A percentile compares a stretch with the other conserved stretches of the same genome.
Conservation (phyloP, 176 grass and related monocot species). For the Otatea glauca region DNA sequence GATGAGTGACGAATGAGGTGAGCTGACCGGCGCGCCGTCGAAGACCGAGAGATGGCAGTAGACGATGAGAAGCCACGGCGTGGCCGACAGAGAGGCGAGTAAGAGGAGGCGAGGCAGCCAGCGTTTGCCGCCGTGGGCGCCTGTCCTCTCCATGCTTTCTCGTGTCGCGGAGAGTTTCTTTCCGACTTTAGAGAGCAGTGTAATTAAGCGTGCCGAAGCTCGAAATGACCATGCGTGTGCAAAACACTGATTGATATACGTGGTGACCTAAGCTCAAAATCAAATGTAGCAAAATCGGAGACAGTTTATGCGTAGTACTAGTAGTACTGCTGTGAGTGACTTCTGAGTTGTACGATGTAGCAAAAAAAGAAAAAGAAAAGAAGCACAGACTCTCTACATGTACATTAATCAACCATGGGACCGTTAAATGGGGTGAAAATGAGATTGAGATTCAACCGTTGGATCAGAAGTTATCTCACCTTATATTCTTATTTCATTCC, state of each 20-base stretch:
- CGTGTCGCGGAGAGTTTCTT: neutral
- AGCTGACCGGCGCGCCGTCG: constrained; percentile 25
- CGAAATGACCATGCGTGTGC: neutral
- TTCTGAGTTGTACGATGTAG: neutral
- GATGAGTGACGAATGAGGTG: neutral
- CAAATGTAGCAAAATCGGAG: too few species aligned
- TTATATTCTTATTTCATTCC: too few species aligned
- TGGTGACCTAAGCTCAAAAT: too few species aligned
- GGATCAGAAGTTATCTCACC: too few species aligned
- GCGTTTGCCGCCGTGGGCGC: constrained; percentile 21
- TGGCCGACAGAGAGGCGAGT: constrained; percentile 42
- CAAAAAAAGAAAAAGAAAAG: neutral
- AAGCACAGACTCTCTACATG: neutral
- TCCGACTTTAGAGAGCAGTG: neutral
- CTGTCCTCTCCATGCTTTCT: constrained; percentile 52
- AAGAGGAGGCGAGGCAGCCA: constrained; percentile 59
- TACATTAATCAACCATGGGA: too few species aligned
- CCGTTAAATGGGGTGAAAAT: too few species aligned
- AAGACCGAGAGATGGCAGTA: constrained; percentile 59
- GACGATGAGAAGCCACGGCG: constrained; percentile 65
- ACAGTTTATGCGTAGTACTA: neutral
- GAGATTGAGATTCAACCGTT: too few species aligned
- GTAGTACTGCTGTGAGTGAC: neutral
- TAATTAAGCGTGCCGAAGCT: neutral
- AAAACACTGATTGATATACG: neutral